Evolutionary conservation across 176 grass and related monocot species (phyloP).

Genomic region (Thinopyrum elongatum): DNA sequence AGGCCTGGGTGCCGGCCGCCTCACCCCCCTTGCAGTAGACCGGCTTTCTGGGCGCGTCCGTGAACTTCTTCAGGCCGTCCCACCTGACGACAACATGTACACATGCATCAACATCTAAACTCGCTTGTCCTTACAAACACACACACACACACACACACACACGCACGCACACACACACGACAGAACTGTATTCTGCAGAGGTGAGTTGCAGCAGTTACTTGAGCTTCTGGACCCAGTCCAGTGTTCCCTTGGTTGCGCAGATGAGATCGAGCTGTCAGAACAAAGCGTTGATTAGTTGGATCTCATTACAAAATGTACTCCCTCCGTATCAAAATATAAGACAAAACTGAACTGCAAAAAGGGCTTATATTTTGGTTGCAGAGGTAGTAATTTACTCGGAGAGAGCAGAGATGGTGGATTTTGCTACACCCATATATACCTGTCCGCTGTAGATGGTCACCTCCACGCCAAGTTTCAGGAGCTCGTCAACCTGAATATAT

Average conservation of each 20-base stretch:
- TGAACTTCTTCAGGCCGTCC: constrained; percentile 61
- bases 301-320: background rate
- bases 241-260: background rate
- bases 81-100: constrained; percentile 31
- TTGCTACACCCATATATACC: constrained; percentile 19
- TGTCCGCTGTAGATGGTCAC: constrained; percentile 84
- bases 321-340: too few relatives aligned
- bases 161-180: too few relatives aligned
- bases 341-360: too few relatives aligned
- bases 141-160: too few relatives aligned
- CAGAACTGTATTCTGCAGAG: too few relatives aligned
- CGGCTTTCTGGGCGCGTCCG: constrained; percentile 30
- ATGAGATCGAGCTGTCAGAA: background rate
- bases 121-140: too few relatives aligned
- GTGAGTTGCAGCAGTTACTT: background rate
- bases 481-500: constrained; percentile 54
- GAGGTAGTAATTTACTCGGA: background rate
- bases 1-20: constrained; percentile 58
- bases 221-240: background rate
- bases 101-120: background rate
- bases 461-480: constrained; percentile 62
- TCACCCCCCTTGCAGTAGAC: constrained; percentile 50
- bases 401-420: background rate
- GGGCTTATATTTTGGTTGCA: too few relatives aligned
- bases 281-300: background rate